A percentile compares a stretch with the other conserved stretches of the same genome.
Conservation (phyloP, 352 stramenopile genomes). For the Albugo candida region DNA sequence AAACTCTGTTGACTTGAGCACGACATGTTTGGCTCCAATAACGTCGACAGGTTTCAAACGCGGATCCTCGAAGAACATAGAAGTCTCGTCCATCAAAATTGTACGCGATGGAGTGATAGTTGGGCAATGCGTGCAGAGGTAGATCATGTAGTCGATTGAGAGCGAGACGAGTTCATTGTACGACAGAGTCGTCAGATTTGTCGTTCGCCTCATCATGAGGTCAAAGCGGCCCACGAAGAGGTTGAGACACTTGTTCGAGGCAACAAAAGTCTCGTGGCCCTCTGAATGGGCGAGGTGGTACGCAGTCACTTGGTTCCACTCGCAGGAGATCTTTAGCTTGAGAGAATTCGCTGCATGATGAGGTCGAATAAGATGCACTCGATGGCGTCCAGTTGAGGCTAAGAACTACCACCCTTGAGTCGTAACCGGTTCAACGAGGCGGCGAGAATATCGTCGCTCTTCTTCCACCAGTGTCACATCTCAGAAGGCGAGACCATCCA, state of each 20-base stretch:
- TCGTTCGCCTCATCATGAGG: constrained; percentile 2
- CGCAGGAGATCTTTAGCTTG: constrained; percentile 3
- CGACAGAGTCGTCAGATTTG: constrained; percentile 9
- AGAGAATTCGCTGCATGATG: constrained; percentile 1
- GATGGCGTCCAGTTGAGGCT: constrained; percentile 4
- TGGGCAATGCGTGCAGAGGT: neutral
- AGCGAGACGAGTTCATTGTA: constrained; percentile 3
- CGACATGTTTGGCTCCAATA: neutral
- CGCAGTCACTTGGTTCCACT: constrained; percentile 1
- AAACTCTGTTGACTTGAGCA: neutral
- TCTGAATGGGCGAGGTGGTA: neutral
- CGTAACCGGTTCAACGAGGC: constrained; percentile 2
- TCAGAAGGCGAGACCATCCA: constrained; percentile 6
- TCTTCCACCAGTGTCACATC: constrained; percentile 7
- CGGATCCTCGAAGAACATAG: neutral
- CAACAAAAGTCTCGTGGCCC: neutral
- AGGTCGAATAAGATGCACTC: constrained; percentile 6
- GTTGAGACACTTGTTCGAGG: constrained; percentile 3
- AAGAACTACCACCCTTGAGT: constrained; percentile 1
- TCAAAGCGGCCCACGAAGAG: constrained; percentile 4
- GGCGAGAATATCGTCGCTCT: constrained; percentile 5
- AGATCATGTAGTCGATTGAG: constrained; percentile 1
- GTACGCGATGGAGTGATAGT: neutral
- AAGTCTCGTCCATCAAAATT: neutral
- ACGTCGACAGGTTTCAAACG: neutral